Evolutionary conservation across 2,329 filamentous ascomycete species (phyloP).

Genomic region (Geosmithia morbida): DNA sequence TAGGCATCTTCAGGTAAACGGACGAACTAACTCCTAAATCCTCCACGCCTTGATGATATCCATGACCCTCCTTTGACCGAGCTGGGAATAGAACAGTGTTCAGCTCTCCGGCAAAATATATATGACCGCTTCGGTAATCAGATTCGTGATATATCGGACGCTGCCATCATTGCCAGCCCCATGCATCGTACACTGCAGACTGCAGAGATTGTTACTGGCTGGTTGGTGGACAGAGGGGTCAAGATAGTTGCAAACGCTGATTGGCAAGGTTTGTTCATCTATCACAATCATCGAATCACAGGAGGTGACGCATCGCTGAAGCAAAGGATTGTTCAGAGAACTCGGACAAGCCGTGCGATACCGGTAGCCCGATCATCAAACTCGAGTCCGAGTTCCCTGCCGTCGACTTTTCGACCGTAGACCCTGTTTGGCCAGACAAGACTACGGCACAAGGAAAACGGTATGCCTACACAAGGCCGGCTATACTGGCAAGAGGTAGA

Average conservation of each 20-base stretch:
- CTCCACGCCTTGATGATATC: conserved; percentile 28
- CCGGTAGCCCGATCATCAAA: conserved; percentile 30
- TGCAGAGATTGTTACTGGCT: conserved; percentile 40
- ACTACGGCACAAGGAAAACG: conserved; percentile 24
- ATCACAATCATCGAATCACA: not conserved
- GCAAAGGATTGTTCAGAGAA: conserved; percentile 26
- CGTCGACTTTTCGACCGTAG: conserved; percentile 41
- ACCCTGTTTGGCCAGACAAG: conserved; percentile 50
- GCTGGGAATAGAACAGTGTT: conserved; percentile 33
- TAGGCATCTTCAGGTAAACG: no score
- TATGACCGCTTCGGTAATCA: conserved; percentile 17
- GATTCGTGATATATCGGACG: conserved; percentile 13
- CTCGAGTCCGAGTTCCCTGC: conserved; percentile 34
- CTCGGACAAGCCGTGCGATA: conserved; percentile 44
- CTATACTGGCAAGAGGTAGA: conserved; percentile 41
- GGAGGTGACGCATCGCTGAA: not conserved
- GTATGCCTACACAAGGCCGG: conserved; percentile 37
- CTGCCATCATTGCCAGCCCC: conserved; percentile 45
- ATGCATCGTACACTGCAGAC: conserved; percentile 55
- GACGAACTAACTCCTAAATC: conserved; percentile 7
- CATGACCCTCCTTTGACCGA: conserved; percentile 36
- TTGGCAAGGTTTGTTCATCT: conserved; percentile 45
- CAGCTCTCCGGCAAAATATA: conserved; percentile 25
- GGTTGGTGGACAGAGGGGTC: conserved; percentile 38
- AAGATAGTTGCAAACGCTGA: conserved; percentile 41